phyloP scores from a whole-genome alignment of 2,329 filamentous ascomycete genomes.

The Fusarium sp. region DNA sequence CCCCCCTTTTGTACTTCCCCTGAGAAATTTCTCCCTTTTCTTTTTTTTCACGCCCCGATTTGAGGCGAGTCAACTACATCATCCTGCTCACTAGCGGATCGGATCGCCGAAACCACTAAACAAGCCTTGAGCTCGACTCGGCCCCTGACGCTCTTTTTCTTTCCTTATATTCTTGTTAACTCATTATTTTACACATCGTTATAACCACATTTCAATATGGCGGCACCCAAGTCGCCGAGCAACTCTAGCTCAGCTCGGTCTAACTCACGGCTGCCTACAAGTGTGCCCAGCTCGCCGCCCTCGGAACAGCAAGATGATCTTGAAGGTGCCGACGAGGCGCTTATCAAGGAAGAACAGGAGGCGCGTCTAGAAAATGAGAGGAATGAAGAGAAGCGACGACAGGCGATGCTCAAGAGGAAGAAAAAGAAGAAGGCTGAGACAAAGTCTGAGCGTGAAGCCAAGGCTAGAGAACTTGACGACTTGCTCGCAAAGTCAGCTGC shows the following conservation, averaged over 20 bases:
- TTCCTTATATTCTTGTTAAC: not conserved
- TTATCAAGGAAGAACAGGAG: slow-evolving; percentile 52
- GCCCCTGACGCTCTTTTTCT: not conserved
- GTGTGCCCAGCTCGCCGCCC: slow-evolving; percentile 52
- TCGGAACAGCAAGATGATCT: slow-evolving; percentile 30
- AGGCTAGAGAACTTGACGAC: slow-evolving; percentile 68
- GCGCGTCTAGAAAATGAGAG: slow-evolving; percentile 54
- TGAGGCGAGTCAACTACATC: slow-evolving; percentile 39
- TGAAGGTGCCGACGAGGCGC: slow-evolving; percentile 42
- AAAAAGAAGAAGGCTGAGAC: slow-evolving; percentile 62
- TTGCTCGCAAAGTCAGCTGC: slow-evolving; percentile 68
- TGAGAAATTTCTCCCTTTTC: slow-evolving; percentile 4
- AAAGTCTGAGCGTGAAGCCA: slow-evolving; percentile 65
- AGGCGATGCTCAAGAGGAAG: slow-evolving; percentile 53
- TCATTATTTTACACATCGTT: not conserved
- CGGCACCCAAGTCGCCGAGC: slow-evolving; percentile 45
- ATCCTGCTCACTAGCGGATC: slow-evolving; percentile 32
- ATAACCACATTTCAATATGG: slow-evolving; percentile 39
- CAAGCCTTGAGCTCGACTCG: slow-evolving; percentile 4
- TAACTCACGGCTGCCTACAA: slow-evolving; percentile 46
- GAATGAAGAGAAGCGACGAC: slow-evolving; percentile 58
- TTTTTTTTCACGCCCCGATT: slow-evolving; percentile 14
- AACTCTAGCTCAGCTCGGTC: slow-evolving; percentile 46
- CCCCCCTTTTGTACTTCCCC: not conserved
- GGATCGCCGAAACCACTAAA: slow-evolving; percentile 7